Percentiles rank a stretch among this genome's conserved stretches.
These are phyloP conservation scores for Calonectria henricotiae DNA, from an alignment of 2,329 filamentous ascomycete species.

Conservation along the genomic window DNA sequence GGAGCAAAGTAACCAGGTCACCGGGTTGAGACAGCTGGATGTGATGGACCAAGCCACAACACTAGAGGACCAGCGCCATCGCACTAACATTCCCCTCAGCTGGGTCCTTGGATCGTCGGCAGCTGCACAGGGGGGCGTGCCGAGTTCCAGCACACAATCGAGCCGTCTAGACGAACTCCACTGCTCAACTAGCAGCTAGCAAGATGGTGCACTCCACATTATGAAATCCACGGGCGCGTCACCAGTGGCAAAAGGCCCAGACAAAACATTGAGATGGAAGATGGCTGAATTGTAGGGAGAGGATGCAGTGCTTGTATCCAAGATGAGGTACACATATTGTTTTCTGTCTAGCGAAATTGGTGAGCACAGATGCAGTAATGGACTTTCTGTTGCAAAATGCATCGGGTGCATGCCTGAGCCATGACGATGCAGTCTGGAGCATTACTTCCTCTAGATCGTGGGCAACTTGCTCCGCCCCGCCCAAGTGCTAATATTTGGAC, in stretches of 20 bases:
- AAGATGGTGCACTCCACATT: background rate
- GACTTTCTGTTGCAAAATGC: background rate
- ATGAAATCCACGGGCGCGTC: background rate
- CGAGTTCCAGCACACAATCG: background rate
- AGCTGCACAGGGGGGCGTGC: background rate
- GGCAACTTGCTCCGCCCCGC: background rate
- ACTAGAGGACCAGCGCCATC: background rate
- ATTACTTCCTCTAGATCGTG: background rate
- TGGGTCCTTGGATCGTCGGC: background rate
- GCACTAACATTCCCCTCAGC: conserved; percentile 12
- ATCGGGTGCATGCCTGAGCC: background rate
- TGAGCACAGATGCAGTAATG: background rate
- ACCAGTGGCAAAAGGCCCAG: background rate
- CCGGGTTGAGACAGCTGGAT: conserved; percentile 13
- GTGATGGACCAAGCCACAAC: background rate
- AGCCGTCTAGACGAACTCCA: conserved; percentile 1
- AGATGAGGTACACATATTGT: background rate
- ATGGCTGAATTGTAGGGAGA: background rate
- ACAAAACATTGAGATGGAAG: background rate
- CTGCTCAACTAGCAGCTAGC: background rate
- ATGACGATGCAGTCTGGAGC: background rate
- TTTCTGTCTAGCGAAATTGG: background rate
- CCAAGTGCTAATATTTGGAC: too few relatives aligned
- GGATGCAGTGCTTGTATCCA: background rate
- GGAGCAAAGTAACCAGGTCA: conserved; percentile 14